Base-by-base conservation (phyloP, 75 land plant species). In the Cupressus sempervirens region DNA sequence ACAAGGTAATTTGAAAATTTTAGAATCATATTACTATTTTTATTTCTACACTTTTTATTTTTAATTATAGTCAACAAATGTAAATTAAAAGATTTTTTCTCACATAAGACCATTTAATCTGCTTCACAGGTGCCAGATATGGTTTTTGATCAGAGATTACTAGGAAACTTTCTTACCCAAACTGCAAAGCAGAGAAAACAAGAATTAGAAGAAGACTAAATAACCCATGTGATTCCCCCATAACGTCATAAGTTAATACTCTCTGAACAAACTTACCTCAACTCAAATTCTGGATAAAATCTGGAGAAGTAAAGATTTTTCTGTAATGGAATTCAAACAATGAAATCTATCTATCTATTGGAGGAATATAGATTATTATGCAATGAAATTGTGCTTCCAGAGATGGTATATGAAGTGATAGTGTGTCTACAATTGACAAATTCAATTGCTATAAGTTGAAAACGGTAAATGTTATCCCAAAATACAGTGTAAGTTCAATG, bases 101-200 rank as follows among this genome's bases (percentile, higher is more conserved):
- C 30, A 72, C 36, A 32, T 10, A 80, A 30, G 10, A 40, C 11
- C 6, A 53, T 83, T 12, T 40, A 26, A 32, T 50, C n/a, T 73
- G 41, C 68, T 74, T 4, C 89, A 86, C 92, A 97, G 99, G 86
- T 97, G 15, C 98, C 99, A 0, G 92, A 87, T 84, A 95, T 97
- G 96, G 86, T 97, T 73, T 76, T 95, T 67, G 99, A 94, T 88
- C 99, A 96, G 85, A 95, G 96, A 87, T 86, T 97, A 81, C 91
- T 97, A 18, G 95, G 96, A 20, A 95, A 88, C 87, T 94, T 88
- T 76, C 83, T 97, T 54, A 23, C 35, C 35, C 54, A 29, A 34
- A 14, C 32, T 45, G 81, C 10, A 41, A 79, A 79, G 7, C 81
- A 40, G 48, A 23, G 48, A 43, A 79, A 43, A 79, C n/a, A 16